These are phyloP conservation scores for Colletotrichum higginsianum DNA, from an alignment of 2,329 filamentous ascomycete genomes.

Conservation along the genomic window DNA sequence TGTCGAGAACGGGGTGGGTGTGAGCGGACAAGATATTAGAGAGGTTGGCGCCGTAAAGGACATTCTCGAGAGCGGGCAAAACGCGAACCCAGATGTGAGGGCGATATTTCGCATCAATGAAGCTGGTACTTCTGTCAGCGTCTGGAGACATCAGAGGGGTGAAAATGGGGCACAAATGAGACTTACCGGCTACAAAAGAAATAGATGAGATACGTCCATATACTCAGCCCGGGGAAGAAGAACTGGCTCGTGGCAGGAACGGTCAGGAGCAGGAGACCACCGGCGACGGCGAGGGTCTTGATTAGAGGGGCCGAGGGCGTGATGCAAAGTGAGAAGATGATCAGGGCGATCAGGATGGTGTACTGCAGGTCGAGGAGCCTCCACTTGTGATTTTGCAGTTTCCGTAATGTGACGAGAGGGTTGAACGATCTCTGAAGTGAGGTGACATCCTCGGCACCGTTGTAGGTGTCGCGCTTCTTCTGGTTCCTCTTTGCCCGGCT, in stretches of 20 bases:
- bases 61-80: conserved; percentile 93
- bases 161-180: background rate
- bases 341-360: conserved; percentile 78
- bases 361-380: conserved; percentile 89
- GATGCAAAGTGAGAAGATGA: conserved; percentile 87
- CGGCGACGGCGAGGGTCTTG: conserved; percentile 80
- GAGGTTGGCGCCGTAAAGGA: conserved; percentile 94
- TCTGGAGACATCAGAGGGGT: background rate
- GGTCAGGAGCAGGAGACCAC: conserved; percentile 78
- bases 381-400: conserved; percentile 85
- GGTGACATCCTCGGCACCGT: conserved; percentile 74
- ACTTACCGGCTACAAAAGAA: conserved; percentile 95
- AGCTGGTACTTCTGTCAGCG: conserved; percentile 66
- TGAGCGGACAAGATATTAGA: conserved; percentile 96
- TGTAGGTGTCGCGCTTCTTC: conserved; percentile 53
- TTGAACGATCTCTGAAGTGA: conserved; percentile 87
- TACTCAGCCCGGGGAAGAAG: conserved; percentile 87
- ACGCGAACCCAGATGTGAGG: conserved; percentile 97
- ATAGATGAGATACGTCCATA: conserved; percentile 89
- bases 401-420: conserved; percentile 81
- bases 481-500: conserved; percentile 57
- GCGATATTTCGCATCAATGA: conserved; percentile 89
- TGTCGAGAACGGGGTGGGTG: conserved; percentile 85
- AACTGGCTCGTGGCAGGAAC: conserved; percentile 92
- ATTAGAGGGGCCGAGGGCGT: conserved; percentile 84